These are phyloP conservation scores for Podaxis sp. DNA, from an alignment of 768 basidiomycete species.

Conservation along the genomic window DNA sequence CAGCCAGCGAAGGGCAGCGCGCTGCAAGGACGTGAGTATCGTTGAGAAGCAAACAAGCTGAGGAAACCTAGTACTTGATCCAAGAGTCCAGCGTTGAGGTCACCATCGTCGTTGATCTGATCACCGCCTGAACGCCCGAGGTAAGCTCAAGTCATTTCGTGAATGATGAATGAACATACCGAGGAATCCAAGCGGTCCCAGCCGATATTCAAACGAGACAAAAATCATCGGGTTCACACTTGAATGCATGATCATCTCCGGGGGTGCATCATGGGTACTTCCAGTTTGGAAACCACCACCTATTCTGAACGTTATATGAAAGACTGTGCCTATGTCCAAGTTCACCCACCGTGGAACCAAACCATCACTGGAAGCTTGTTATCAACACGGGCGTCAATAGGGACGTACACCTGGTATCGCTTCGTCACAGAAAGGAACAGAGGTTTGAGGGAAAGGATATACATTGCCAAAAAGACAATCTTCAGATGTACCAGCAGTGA, in stretches of 20 bases:
- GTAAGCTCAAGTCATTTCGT: background rate
- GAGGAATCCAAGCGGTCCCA: conserved; percentile 41
- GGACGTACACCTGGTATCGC: conserved; percentile 31
- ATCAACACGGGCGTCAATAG: conserved; percentile 21
- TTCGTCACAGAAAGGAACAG: background rate
- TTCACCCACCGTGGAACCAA: conserved; percentile 38
- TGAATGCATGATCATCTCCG: conserved; percentile 30
- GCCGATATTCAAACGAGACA: conserved; percentile 40
- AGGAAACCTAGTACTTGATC: conserved; percentile 31
- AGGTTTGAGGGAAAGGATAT: background rate
- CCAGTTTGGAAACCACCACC: conserved; percentile 43
- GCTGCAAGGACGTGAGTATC: conserved; percentile 18
- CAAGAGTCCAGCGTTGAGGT: conserved; percentile 36
- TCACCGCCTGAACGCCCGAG: conserved; percentile 27
- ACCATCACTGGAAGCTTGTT: conserved; percentile 36
- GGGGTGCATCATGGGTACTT: conserved; percentile 29
- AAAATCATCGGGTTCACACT: conserved; percentile 34
- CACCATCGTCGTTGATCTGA: conserved; percentile 29
- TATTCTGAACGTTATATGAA: conserved; percentile 12
- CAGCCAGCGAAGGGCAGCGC: conserved; percentile 36
- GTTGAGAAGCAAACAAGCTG: background rate
- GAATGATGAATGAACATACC: conserved; percentile 21
- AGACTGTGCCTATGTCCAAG: background rate
- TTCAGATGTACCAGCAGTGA: conserved; percentile 32
- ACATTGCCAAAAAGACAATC: conserved; percentile 46